phyloP scores from a whole-genome alignment of 805 yeast genomes.

The Starmerella potacharoeniae region DNA sequence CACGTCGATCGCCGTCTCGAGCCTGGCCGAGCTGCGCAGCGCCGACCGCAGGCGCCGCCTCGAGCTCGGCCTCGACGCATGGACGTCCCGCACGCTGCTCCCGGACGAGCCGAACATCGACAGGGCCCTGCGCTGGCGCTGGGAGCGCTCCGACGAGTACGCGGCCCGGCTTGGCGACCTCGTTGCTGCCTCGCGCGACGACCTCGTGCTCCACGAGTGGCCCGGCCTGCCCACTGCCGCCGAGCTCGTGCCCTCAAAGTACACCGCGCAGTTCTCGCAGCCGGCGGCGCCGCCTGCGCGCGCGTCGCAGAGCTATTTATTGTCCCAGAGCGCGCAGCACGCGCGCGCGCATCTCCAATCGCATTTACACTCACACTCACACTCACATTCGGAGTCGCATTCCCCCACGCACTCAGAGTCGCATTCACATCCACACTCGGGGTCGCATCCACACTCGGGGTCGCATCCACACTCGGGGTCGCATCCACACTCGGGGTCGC shows the following conservation, averaged over 20 bases:
- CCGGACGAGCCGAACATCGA: constrained; percentile 5
- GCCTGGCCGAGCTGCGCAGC: constrained; percentile 14
- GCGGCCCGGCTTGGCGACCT: background rate
- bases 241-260: constrained; percentile 3
- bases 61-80: constrained; percentile 5
- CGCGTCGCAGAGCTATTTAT: no score
- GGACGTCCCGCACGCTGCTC: constrained; percentile 6
- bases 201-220: background rate
- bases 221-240: constrained; percentile 6
- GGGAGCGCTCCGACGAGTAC: constrained; percentile 12
- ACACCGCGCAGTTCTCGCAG: background rate
- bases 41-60: constrained; percentile 13
- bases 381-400: no score
- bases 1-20: constrained; percentile 11
- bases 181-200: background rate
- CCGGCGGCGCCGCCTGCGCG: background rate
- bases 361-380: no score
- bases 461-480: no score
- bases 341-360: no score
- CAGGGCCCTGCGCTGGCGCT: constrained; percentile 10
- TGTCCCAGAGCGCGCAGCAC: no score
- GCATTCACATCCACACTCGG: no score
- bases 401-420: no score
- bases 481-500: no score
- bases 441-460: no score